Evolutionary conservation across 306 rosid species (phyloP).

Genomic region (Trichosanthes truncata): DNA sequence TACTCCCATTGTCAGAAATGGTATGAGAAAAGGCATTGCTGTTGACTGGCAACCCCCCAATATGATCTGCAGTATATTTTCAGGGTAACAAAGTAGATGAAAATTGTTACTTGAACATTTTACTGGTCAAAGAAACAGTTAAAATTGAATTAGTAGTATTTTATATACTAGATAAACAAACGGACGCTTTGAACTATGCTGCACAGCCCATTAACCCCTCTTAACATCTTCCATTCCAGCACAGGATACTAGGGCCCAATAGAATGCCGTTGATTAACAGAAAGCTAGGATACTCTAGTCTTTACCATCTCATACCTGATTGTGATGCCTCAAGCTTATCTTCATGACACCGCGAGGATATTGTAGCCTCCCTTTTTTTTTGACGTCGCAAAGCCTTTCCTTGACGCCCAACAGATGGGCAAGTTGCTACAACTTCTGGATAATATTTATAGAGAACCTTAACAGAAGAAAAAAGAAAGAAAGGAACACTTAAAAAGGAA

Average conservation of each 20-base stretch:
- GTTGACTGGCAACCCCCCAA: slow-evolving; percentile 11
- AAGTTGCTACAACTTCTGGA: slow-evolving; percentile 44
- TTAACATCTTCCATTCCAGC: background rate
- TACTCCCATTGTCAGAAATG: slow-evolving; percentile 20
- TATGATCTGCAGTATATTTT: slow-evolving; percentile 28
- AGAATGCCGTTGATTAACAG: background rate
- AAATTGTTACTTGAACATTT: background rate
- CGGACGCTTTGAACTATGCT: background rate
- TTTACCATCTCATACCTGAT: slow-evolving; percentile 6
- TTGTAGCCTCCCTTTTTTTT: slow-evolving; percentile 31
- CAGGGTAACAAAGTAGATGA: background rate
- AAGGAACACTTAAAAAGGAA: background rate
- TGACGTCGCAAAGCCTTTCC: slow-evolving; percentile 88
- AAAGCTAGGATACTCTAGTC: background rate
- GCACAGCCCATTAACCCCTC: background rate
- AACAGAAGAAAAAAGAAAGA: slow-evolving; percentile 13
- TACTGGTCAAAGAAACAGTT: background rate
- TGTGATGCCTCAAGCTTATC: slow-evolving; percentile 10
- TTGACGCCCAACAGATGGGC: slow-evolving; percentile 84
- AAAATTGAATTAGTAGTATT: background rate
- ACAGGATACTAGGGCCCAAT: background rate
- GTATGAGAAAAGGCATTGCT: slow-evolving; percentile 16
- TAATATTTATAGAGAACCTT: slow-evolving; percentile 66
- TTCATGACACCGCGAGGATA: slow-evolving; percentile 29
- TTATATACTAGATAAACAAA: background rate